Evolutionary conservation across 495 filamentous ascomycete genomes (phyloP).

Genomic region (Xylaria flabelliformis): DNA sequence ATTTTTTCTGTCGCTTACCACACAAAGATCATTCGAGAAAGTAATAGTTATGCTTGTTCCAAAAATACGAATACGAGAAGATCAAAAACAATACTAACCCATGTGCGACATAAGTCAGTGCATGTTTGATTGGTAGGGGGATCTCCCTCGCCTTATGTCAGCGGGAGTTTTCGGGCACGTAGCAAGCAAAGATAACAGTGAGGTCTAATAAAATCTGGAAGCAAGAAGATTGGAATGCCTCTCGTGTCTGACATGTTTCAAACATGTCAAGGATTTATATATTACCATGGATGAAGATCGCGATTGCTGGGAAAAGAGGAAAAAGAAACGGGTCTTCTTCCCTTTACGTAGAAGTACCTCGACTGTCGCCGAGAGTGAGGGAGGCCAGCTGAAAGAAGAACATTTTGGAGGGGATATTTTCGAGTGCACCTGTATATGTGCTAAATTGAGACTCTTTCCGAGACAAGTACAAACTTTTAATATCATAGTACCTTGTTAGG

Average conservation of each 20-base stretch:
- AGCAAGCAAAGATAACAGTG: neutral
- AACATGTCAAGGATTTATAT: neutral
- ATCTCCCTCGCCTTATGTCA: neutral
- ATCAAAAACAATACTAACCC: neutral
- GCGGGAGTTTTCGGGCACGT: neutral
- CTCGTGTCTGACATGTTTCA: neutral
- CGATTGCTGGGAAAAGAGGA: neutral
- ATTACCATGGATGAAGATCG: neutral
- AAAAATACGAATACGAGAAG: neutral
- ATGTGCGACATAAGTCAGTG: neutral
- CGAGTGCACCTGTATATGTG: neutral
- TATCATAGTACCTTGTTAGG: neutral
- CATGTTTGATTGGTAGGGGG: neutral
- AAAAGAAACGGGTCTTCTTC: neutral
- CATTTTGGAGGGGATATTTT: neutral
- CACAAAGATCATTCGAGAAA: neutral
- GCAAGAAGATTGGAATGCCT: neutral
- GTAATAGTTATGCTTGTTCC: neutral
- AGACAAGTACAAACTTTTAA: neutral
- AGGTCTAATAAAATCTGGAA: neutral
- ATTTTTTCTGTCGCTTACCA: neutral
- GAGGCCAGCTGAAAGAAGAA: neutral
- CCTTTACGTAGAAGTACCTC: neutral
- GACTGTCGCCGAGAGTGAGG: neutral
- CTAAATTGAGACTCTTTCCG: neutral